phyloP scores from a whole-genome alignment of 495 filamentous ascomycete species.

The Tuber magnatum region DNA sequence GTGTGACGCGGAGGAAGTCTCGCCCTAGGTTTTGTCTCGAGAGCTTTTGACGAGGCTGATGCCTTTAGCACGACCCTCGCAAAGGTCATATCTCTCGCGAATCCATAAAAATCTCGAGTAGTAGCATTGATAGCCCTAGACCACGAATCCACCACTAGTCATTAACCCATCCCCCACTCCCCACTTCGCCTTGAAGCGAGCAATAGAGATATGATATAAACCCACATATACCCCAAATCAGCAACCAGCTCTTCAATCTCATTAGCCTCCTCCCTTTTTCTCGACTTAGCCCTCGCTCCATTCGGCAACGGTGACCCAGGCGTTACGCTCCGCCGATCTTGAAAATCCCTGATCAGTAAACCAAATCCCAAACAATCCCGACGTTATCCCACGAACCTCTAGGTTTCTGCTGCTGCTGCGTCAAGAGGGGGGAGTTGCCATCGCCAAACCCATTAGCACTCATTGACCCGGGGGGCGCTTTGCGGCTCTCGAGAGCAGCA shows the following conservation, averaged over 20 bases:
- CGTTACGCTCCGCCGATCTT: conserved; percentile 9
- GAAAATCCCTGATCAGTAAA: conserved; percentile 4
- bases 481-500: conserved; percentile 28
- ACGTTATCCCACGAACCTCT: background rate
- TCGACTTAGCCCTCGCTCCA: conserved; percentile 10
- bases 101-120: conserved; percentile 82
- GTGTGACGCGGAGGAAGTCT: conserved; percentile 59
- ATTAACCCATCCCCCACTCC: conserved; percentile 8
- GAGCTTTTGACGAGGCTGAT: conserved; percentile 53
- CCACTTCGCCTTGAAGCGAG: background rate
- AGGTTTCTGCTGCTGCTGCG: background rate
- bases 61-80: conserved; percentile 67
- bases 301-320: conserved; percentile 1
- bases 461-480: conserved; percentile 9
- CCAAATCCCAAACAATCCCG: background rate
- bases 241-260: conserved; percentile 75
- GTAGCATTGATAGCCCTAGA: conserved; percentile 80
- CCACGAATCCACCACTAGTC: conserved; percentile 8
- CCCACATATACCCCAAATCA: conserved; percentile 72
- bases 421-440: background rate
- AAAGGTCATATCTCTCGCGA: conserved; percentile 76
- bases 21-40: conserved; percentile 46
- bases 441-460: background rate
- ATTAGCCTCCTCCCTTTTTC: conserved; percentile 55
- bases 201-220: conserved; percentile 22